Evolutionary conservation across 163 green algal genomes (phyloP).

Genomic region (Scenedesmus sp.): DNA sequence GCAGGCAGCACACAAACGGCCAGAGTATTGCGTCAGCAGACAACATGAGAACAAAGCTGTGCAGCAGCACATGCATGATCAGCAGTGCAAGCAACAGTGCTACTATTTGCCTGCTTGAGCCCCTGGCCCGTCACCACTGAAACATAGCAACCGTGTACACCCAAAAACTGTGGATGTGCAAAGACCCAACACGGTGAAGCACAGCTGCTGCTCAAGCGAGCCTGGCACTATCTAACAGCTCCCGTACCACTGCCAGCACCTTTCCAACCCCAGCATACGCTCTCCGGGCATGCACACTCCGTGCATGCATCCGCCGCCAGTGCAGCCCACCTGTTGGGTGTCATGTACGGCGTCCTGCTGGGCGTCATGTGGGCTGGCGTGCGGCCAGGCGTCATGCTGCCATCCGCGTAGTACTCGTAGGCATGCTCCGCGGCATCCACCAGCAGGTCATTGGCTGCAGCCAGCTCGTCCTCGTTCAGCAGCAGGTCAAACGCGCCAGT

Average conservation of each 20-base stretch:
- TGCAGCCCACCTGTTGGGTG: conserved; percentile 49
- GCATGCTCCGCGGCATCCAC: conserved; percentile 28
- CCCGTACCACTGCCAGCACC: background rate
- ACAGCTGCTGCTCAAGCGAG: background rate
- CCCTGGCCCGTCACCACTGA: too few relatives aligned
- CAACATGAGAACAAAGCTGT: background rate
- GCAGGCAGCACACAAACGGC: conserved; percentile 20
- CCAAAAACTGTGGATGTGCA: too few relatives aligned
- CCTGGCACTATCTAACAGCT: background rate
- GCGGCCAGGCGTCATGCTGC: conserved; percentile 73
- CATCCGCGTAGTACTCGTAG: conserved; percentile 53
- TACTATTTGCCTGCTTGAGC: too few relatives aligned
- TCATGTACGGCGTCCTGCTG: conserved; percentile 75
- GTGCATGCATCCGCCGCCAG: background rate
- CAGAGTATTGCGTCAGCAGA: background rate
- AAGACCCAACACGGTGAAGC: too few relatives aligned
- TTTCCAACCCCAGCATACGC: background rate
- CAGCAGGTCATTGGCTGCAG: conserved; percentile 89
- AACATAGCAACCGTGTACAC: too few relatives aligned
- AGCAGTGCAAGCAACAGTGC: background rate
- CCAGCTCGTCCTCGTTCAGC: conserved; percentile 92
- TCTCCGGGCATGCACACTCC: background rate
- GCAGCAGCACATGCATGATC: conserved; percentile 45
- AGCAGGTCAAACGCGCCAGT: conserved; percentile 96
- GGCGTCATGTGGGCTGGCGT: conserved; percentile 79